phyloP scores from a whole-genome alignment of 2,329 filamentous ascomycete genomes.

The Fusarium sp. region DNA sequence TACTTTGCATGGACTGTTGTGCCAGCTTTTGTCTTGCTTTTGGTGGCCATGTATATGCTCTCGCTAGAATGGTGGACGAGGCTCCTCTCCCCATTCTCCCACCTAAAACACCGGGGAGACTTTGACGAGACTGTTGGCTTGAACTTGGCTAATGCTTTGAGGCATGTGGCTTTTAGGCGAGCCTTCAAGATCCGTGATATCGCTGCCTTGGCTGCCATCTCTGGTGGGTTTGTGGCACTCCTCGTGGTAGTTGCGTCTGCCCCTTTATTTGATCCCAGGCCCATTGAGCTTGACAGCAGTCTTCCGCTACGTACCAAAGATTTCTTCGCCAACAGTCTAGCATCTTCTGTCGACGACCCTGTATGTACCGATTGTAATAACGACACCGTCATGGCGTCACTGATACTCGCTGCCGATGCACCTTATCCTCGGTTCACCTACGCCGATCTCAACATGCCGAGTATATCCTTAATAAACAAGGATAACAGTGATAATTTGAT shows the following conservation, averaged over 20 bases:
- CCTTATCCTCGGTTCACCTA: conserved; percentile 53
- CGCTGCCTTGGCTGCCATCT: conserved; percentile 44
- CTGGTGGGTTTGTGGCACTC: conserved; percentile 45
- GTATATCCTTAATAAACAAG: conserved; percentile 33
- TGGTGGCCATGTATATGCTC: conserved; percentile 48
- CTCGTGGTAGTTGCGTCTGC: conserved; percentile 49
- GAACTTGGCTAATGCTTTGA: conserved; percentile 49
- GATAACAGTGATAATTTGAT: conserved; percentile 13
- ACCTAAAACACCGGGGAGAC: conserved; percentile 43
- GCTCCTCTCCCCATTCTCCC: conserved; percentile 49
- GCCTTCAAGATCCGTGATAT: conserved; percentile 45
- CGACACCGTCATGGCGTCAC: conserved; percentile 49
- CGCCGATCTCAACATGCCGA: conserved; percentile 46
- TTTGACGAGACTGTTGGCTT: conserved; percentile 48
- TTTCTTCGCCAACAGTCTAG: conserved; percentile 47
- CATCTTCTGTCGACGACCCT: conserved; percentile 38
- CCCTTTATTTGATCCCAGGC: conserved; percentile 48
- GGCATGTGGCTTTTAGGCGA: conserved; percentile 43
- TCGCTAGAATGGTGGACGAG: conserved; percentile 49
- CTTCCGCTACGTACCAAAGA: conserved; percentile 45
- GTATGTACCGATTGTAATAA: conserved; percentile 41
- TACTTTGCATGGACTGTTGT: conserved; percentile 53
- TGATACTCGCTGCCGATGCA: conserved; percentile 51
- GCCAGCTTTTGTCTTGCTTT: conserved; percentile 46
- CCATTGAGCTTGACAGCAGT: conserved; percentile 37